These are phyloP conservation scores for Polychaeton citri DNA, from an alignment of 2,329 filamentous ascomycete species.

Conservation along the genomic window DNA sequence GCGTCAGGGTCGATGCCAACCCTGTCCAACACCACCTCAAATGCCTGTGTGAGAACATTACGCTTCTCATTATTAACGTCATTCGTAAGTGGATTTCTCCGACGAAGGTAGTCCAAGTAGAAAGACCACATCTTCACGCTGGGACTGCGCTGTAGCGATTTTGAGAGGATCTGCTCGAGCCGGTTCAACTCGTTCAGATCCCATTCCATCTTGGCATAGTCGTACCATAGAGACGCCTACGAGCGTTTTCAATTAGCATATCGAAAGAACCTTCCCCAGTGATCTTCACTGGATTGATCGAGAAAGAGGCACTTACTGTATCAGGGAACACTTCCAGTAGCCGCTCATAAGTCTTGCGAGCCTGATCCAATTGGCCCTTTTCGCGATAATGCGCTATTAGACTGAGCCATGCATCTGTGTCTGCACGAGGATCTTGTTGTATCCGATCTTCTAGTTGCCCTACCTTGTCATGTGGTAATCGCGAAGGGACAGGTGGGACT, in stretches of 20 bases:
- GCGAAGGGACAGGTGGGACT: slow-evolving; percentile 23
- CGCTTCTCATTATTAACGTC: slow-evolving; percentile 67
- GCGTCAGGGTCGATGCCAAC: slow-evolving; percentile 87
- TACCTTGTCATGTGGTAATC: slow-evolving; percentile 59
- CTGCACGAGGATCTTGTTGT: slow-evolving; percentile 81
- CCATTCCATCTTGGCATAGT: slow-evolving; percentile 80
- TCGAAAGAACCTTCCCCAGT: too few relatives aligned
- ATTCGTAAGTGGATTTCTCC: slow-evolving; percentile 72
- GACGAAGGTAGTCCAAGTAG: slow-evolving; percentile 90
- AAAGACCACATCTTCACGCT: slow-evolving; percentile 83
- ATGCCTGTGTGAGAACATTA: slow-evolving; percentile 67
- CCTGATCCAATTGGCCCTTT: slow-evolving; percentile 69
- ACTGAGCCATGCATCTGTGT: slow-evolving; percentile 80
- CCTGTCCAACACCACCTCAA: slow-evolving; percentile 81
- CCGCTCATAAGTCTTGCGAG: slow-evolving; percentile 66
- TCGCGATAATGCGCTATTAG: slow-evolving; percentile 75
- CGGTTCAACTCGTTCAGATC: slow-evolving; percentile 68
- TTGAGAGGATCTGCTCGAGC: slow-evolving; percentile 72
- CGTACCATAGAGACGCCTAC: slow-evolving; percentile 86
- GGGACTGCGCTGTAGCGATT: slow-evolving; percentile 63
- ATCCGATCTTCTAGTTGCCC: slow-evolving; percentile 80
- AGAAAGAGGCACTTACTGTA: slow-evolving; percentile 55
- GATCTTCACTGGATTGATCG: too few relatives aligned
- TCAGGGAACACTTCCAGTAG: slow-evolving; percentile 83
- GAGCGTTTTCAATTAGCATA: slow-evolving; percentile 1